Evolutionary conservation across 352 stramenopile genomes (phyloP).

Genomic region (Globisporangium solare): DNA sequence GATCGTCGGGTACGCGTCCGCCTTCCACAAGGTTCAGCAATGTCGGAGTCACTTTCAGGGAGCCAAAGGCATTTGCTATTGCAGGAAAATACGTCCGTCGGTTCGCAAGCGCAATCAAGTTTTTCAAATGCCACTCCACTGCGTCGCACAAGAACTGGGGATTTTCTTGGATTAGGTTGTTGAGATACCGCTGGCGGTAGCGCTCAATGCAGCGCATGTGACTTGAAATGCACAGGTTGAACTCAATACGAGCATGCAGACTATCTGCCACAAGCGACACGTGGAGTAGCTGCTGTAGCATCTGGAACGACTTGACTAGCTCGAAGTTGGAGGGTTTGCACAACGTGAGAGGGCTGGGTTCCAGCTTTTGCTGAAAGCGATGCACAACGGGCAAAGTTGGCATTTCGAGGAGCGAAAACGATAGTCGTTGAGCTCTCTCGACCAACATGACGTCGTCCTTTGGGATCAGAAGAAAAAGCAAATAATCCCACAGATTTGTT

Average conservation of each 20-base stretch:
- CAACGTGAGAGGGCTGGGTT: background rate
- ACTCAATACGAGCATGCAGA: constrained; percentile 13
- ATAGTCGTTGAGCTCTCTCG: background rate
- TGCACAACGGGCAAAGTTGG: background rate
- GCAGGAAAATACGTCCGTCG: constrained; percentile 19
- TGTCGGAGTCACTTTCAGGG: constrained; percentile 14
- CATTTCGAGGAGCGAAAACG: background rate
- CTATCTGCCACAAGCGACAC: constrained; percentile 17
- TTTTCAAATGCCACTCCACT: constrained; percentile 31
- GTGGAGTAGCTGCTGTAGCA: constrained; percentile 27
- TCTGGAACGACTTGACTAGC: constrained; percentile 22
- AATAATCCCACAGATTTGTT: constrained; percentile 29
- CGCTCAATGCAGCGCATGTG: constrained; percentile 26
- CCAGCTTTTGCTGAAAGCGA: constrained; percentile 1
- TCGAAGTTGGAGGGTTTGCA: constrained; percentile 12
- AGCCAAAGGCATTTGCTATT: constrained; percentile 29
- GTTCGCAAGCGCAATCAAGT: constrained; percentile 30
- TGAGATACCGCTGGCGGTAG: constrained; percentile 19
- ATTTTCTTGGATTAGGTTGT: constrained; percentile 16
- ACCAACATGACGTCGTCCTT: background rate
- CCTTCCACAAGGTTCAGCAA: constrained; percentile 19
- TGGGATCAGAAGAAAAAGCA: constrained; percentile 25
- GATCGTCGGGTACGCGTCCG: background rate
- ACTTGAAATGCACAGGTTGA: constrained; percentile 21
- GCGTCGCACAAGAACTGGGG: constrained; percentile 13